Conservation (phyloP, 176 grass and related monocot genomes). For the Thinopyrum elongatum region DNA sequence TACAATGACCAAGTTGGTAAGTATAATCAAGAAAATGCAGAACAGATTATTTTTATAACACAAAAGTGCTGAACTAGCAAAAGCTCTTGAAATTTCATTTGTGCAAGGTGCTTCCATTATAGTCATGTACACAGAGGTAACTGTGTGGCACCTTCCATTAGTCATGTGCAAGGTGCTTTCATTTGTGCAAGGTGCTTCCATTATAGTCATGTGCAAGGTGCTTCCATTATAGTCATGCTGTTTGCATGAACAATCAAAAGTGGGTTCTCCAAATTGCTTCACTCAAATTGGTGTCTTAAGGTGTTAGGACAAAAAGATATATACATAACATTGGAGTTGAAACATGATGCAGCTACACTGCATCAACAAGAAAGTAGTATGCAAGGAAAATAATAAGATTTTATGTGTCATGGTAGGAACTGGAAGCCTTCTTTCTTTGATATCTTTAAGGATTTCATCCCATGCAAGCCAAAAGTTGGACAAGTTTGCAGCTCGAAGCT, state of each 20-base stretch:
- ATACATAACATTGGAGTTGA: too few species aligned
- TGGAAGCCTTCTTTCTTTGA: conserved; percentile 20
- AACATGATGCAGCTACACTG: not conserved
- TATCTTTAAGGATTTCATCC: not conserved
- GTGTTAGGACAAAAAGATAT: not conserved
- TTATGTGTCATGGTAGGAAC: not conserved
- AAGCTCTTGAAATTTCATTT: not conserved
- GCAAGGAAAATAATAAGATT: conserved; percentile 7
- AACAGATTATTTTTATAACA: not conserved
- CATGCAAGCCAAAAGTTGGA: conserved; percentile 6
- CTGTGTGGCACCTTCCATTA: not conserved
- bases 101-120: not conserved
- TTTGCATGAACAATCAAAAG: not conserved
- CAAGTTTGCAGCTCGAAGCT: not conserved
- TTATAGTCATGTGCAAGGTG: not conserved
- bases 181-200: not conserved
- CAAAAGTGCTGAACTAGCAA: not conserved
- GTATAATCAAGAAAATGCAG: not conserved
- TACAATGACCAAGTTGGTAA: not conserved
- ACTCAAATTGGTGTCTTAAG: not conserved
- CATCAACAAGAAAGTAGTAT: not conserved
- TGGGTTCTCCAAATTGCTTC: not conserved
- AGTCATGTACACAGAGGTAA: not conserved
- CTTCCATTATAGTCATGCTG: too few species aligned
- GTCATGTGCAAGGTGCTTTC: too few species aligned